A percentile compares a stretch with the other conserved stretches of the same genome.
Evolutionary conservation across 164 flowering plant genomes (phyloP).

Genomic region (Santalum album): DNA sequence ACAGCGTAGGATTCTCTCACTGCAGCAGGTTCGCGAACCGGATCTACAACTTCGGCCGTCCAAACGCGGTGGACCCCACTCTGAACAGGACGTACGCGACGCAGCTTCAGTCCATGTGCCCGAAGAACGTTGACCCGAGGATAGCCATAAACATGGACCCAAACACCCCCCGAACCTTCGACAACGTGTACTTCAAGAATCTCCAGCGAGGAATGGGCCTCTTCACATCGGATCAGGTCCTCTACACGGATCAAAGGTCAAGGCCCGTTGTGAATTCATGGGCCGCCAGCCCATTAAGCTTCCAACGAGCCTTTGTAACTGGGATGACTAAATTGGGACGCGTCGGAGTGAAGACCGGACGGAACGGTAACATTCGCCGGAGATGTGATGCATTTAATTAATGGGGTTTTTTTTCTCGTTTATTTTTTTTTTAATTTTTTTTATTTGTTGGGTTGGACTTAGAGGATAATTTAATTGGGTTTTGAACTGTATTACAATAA

Average conservation of each 20-base stretch:
- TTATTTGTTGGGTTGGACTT: no score
- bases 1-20: conserved; percentile 72
- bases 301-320: conserved; percentile 42
- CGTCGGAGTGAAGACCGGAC: conserved; percentile 54
- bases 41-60: conserved; percentile 36
- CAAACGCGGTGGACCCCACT: conserved; percentile 42
- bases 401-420: no score
- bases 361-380: conserved; percentile 40
- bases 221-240: conserved; percentile 77
- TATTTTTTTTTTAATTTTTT: no score
- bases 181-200: conserved; percentile 67
- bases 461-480: no score
- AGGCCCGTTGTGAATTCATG: conserved; percentile 41
- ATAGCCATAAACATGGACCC: conserved; percentile 87
- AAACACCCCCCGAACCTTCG: conserved; percentile 51
- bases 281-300: conserved; percentile 43
- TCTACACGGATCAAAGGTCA: conserved; percentile 53
- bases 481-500: no score
- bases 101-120: conserved; percentile 51
- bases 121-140: conserved; percentile 60
- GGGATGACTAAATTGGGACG: conserved; percentile 85
- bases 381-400: conserved; percentile 15
- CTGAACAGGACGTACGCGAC: conserved; percentile 40
- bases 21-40: conserved; percentile 45
- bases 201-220: conserved; percentile 62